phyloP scores from a whole-genome alignment of 176 grass and related monocot species.

The Typha latifolia region DNA sequence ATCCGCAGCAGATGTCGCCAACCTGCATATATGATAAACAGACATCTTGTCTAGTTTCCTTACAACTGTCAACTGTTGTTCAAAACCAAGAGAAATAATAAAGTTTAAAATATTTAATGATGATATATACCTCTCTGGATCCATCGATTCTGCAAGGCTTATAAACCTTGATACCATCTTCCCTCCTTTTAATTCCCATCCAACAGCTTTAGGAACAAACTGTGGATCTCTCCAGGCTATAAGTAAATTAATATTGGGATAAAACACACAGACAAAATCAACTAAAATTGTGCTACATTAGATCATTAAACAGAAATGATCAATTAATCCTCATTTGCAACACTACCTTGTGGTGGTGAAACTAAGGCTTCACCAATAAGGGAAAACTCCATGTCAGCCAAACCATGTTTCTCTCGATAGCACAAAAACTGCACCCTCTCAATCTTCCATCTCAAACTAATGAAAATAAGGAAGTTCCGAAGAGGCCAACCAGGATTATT shows the following conservation, averaged over 20 bases:
- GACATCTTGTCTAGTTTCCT: slow-evolving; percentile 6
- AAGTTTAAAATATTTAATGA: background rate
- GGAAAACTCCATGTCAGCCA: slow-evolving; percentile 47
- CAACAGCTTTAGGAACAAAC: slow-evolving; percentile 68
- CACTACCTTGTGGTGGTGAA: slow-evolving; percentile 48
- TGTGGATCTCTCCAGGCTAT: slow-evolving; percentile 50
- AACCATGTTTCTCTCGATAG: slow-evolving; percentile 58
- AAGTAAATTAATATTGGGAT: slow-evolving; percentile 14
- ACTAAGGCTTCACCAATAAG: slow-evolving; percentile 67
- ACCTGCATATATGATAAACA: slow-evolving; percentile 34
- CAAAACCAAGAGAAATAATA: background rate
- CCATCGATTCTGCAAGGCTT: slow-evolving; percentile 51
- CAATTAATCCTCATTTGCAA: slow-evolving; percentile 1
- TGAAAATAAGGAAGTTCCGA: slow-evolving; percentile 65
- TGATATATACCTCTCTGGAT: slow-evolving; percentile 46
- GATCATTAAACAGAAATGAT: background rate
- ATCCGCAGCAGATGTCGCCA: slow-evolving; percentile 52
- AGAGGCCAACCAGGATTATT: slow-evolving; percentile 77
- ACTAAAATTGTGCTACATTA: background rate
- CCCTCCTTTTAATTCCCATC: slow-evolving; percentile 67
- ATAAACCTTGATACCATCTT: slow-evolving; percentile 30
- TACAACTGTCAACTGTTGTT: background rate
- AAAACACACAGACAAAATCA: background rate
- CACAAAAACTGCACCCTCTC: slow-evolving; percentile 66
- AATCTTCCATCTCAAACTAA: slow-evolving; percentile 56